Evolutionary conservation across 225 moss, liverwort and hornwort species (phyloP).

Genomic region (Ulota crispa): DNA sequence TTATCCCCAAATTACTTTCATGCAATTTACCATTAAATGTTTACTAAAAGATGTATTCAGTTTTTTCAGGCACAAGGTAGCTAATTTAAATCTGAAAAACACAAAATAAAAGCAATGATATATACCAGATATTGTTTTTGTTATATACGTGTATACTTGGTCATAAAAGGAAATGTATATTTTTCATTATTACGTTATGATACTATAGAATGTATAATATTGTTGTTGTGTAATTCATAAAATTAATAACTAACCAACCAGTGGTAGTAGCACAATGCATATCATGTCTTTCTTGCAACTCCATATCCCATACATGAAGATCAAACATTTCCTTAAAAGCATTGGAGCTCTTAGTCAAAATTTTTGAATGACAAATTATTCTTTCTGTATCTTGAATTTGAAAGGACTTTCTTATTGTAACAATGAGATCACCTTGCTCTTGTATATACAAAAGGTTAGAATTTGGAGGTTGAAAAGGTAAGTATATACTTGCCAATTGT

Average conservation of each 20-base stretch:
- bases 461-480: conserved; percentile 40
- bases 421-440: conserved; percentile 25
- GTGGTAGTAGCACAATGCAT: conserved; percentile 35
- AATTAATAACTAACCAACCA: conserved; percentile 25
- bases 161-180: neutral
- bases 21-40: too few species aligned
- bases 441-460: conserved; percentile 8
- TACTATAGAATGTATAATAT: neutral
- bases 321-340: conserved; percentile 41
- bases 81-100: too few species aligned
- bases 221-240: neutral
- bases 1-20: too few species aligned
- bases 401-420: conserved; percentile 32
- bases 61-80: too few species aligned
- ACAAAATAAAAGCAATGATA: neutral
- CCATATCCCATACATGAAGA: conserved; percentile 21
- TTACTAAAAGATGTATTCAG: too few species aligned
- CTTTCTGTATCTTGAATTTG: conserved; percentile 25
- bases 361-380: conserved; percentile 42
- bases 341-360: conserved; percentile 19
- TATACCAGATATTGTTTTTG: neutral
- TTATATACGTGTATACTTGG: neutral
- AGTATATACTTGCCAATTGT: conserved; percentile 15
- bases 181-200: too few species aligned
- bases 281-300: conserved; percentile 27